Conservation (phyloP, 208 protist genomes). For the Jaenimonas drosophilae region DNA sequence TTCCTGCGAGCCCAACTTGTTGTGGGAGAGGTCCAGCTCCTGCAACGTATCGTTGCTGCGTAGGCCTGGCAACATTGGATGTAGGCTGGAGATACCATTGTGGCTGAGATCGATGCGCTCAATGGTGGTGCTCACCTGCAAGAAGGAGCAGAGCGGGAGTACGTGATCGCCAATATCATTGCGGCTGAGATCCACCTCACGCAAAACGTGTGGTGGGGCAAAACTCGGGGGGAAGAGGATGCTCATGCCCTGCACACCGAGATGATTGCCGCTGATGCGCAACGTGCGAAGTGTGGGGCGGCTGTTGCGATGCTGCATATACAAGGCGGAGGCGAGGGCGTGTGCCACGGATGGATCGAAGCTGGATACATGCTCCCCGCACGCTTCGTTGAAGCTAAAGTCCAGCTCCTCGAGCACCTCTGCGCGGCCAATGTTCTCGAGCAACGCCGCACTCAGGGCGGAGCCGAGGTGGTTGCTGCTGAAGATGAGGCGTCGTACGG, state of each 20-base stretch:
- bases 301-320: conserved; percentile 3
- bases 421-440: conserved; percentile 29
- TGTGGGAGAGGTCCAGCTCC: conserved; percentile 69
- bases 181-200: conserved; percentile 17
- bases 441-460: conserved; percentile 30
- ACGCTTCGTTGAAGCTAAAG: conserved; percentile 62
- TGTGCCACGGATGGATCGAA: conserved; percentile 34
- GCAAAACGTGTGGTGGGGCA: conserved; percentile 2
- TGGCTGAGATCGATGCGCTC: conserved; percentile 10
- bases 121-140: conserved; percentile 14
- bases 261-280: conserved; percentile 58
- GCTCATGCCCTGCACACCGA: conserved; percentile 27
- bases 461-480: conserved; percentile 73
- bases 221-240: conserved; percentile 30
- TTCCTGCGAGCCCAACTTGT: conserved; percentile 50
- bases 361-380: conserved; percentile 32
- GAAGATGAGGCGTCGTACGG: conserved; percentile 48
- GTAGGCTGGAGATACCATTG: conserved; percentile 16
- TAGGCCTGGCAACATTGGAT: conserved; percentile 3
- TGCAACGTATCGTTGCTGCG: conserved; percentile 10
- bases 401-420: conserved; percentile 61
- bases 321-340: conserved; percentile 41
- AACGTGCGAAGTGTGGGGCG: conserved; percentile 22
- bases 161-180: conserved; percentile 22
- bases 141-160: conserved; percentile 10